Percentiles rank a stretch among this genome's conserved stretches.
Conservation (phyloP, 2,329 filamentous ascomycete species). For the Endoconidiophora laricicola region DNA sequence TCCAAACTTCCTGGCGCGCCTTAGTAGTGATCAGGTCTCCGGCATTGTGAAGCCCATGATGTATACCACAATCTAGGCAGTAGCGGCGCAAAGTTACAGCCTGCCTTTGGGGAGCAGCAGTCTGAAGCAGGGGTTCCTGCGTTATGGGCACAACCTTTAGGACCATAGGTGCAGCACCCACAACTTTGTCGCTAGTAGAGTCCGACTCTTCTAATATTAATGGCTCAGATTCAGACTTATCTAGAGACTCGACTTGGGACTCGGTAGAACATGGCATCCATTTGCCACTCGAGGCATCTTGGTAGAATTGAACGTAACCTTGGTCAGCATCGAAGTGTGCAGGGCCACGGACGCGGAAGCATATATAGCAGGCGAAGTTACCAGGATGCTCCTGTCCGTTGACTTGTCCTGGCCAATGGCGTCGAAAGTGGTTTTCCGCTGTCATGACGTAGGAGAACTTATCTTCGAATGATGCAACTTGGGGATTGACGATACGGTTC, state of each 20-base stretch:
- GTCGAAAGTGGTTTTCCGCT: constrained; percentile 25
- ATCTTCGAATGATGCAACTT: constrained; percentile 20
- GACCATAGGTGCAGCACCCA: not conserved
- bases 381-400: constrained; percentile 19
- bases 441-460: constrained; percentile 26
- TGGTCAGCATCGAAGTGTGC: constrained; percentile 25
- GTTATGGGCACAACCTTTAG: not conserved
- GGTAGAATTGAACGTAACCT: constrained; percentile 18
- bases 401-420: constrained; percentile 23
- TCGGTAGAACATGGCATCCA: constrained; percentile 17
- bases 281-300: constrained; percentile 19
- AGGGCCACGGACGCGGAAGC: constrained; percentile 25
- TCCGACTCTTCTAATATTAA: not conserved
- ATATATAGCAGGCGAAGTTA: constrained; percentile 27
- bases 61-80: constrained; percentile 27
- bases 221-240: not conserved
- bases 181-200: not conserved
- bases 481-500: constrained; percentile 20
- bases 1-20: constrained; percentile 24
- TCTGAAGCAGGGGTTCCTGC: not conserved
- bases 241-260: constrained; percentile 11
- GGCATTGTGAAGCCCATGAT: constrained; percentile 22
- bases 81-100: constrained; percentile 23
- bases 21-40: constrained; percentile 24
- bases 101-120: not conserved